Conservation (phyloP, 805 yeast genomes). For the Yamadazyma takamatsuzukensis region DNA sequence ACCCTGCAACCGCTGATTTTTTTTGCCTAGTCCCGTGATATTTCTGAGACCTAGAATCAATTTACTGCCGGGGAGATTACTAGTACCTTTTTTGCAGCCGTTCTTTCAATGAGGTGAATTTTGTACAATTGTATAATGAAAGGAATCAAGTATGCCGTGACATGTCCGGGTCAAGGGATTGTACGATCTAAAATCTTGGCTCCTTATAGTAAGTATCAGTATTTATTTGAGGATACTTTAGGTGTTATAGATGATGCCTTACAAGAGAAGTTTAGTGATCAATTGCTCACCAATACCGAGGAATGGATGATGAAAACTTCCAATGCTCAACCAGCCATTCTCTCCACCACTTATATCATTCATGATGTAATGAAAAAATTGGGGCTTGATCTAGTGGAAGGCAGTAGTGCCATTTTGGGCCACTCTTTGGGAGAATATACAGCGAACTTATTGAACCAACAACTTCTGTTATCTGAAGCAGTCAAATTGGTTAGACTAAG, state of each 20-base stretch:
- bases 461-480: constrained; percentile 29
- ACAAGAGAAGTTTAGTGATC: constrained; percentile 16
- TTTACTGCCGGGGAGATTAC: no score
- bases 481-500: constrained; percentile 42
- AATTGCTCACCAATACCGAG: constrained; percentile 14
- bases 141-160: constrained; percentile 20
- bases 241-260: constrained; percentile 20
- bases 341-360: constrained; percentile 37
- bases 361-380: constrained; percentile 17
- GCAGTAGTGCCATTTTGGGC: constrained; percentile 31
- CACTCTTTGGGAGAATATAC: constrained; percentile 53
- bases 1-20: no score
- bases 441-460: constrained; percentile 37
- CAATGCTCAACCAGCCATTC: constrained; percentile 53
- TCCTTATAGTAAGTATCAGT: constrained; percentile 13
- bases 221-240: constrained; percentile 10
- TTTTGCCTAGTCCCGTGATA: no score
- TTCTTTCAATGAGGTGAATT: no score
- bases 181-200: constrained; percentile 18
- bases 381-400: constrained; percentile 16
- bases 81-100: no score
- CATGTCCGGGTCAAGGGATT: constrained; percentile 37
- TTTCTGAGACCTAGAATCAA: no score
- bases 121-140: no score
- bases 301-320: constrained; percentile 31